Evolutionary conservation across 192 early-diverging fungal genomes (phyloP), one percentile per base, ranked within the genome.

Genomic region (Cetraspora pellucida): DNA sequence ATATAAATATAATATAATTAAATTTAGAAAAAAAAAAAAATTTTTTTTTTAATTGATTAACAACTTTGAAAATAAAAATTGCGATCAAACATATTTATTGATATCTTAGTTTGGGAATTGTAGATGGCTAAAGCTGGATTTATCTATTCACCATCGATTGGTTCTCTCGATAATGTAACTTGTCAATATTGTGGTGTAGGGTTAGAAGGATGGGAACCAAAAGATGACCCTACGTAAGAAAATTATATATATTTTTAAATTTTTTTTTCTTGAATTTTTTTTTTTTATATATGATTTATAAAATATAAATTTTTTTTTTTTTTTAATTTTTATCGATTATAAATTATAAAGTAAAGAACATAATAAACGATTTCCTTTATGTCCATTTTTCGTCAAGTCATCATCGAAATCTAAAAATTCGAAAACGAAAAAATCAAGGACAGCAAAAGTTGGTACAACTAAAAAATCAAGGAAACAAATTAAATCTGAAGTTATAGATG

Each of bases 101-200:
- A 54, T 54, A 14, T 54, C 19, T 54, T 13, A n/a, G 19, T 54
- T 54, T 45, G 7, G 5, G 19, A 65, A 44, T 44, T 13, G 13
- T 71, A 83, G 82, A 80, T 81, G 82, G 79, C 79, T 4, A 83
- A 78, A 23, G 82, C 82, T 10, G 82, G 82, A 74, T 83, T 83
- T 58, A 74, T 74, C 47, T 80, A 77, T 37, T 49, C 73, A 13
- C 82, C 82, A 17, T 49, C 70, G 0, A 73, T 77, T n/a, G 75
- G 71, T 6, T 77, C 74, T 9, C 13, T 52, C 13, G 82, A 83
- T 59, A 77, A 79, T 60, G 79, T 75, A 6, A 59, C 70, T 43
- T 83, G 82, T 47, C 60, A 76, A 46, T 83, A 83, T 78, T 83
- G 82, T 46, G n/a, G 54, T 1, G 37, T 78, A 21, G 74, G 70